Conservation (phyloP, 139 green algal genomes). For the Micractinium sp. region DNA sequence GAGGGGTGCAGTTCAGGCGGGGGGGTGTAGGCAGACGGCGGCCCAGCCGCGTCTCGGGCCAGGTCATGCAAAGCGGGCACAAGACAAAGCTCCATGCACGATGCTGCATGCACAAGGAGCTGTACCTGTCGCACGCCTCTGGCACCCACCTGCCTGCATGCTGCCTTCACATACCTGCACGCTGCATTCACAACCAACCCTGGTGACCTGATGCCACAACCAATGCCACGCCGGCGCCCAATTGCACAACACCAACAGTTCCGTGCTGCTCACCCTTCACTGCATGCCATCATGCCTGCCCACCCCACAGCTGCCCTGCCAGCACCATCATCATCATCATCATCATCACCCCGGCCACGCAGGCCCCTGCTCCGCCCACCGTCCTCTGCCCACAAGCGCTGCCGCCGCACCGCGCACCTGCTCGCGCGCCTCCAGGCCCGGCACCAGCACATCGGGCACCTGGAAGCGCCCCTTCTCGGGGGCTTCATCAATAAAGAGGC, state of each 20-base stretch:
- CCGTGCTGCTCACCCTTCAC: neutral
- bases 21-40: neutral
- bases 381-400: neutral
- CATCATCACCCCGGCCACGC: neutral
- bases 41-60: too few species aligned
- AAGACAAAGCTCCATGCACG: too few species aligned
- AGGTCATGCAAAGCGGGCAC: too few species aligned
- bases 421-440: constrained; percentile 42
- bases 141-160: too few species aligned
- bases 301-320: too few species aligned
- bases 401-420: constrained; percentile 10
- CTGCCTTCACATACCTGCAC: too few species aligned
- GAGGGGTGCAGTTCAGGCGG: neutral
- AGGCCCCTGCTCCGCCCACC: neutral
- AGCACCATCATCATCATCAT: too few species aligned
- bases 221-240: neutral
- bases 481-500: constrained; percentile 83
- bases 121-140: too few species aligned
- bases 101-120: too few species aligned
- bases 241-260: neutral
- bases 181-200: too few species aligned
- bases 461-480: constrained; percentile 65
- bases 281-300: neutral
- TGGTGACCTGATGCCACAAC: too few species aligned
- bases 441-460: constrained; percentile 78